These are phyloP conservation scores for Fusarium floridanum DNA, from an alignment of 2,329 filamentous ascomycete species.

Conservation along the genomic window DNA sequence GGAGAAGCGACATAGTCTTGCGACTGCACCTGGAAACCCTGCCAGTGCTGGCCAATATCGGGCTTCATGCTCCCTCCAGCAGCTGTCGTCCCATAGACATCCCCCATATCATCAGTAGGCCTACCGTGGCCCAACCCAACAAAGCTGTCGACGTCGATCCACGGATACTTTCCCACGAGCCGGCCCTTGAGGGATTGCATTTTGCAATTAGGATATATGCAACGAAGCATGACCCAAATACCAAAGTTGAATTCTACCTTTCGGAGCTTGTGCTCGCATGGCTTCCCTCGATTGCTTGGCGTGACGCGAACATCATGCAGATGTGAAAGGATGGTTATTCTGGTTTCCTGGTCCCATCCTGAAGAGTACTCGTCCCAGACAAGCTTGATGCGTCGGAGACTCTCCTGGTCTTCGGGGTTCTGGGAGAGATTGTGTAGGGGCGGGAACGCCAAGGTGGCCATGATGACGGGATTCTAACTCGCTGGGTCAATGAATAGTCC, in stretches of 20 bases:
- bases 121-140: not conserved
- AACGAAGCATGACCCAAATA: conserved; percentile 17
- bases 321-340: not conserved
- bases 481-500: not conserved
- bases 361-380: not conserved
- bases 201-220: conserved; percentile 8
- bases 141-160: conserved; percentile 6
- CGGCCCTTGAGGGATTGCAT: not conserved
- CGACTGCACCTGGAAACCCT: not conserved
- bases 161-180: conserved; percentile 12
- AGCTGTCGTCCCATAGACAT: not conserved
- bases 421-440: conserved; percentile 1
- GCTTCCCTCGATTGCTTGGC: not conserved
- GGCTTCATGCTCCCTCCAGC: not conserved
- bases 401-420: conserved; percentile 11
- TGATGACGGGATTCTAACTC: not conserved
- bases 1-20: not conserved
- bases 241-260: conserved; percentile 10
- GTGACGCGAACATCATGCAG: not conserved
- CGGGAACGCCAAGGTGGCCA: not conserved
- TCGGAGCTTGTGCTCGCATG: conserved; percentile 14
- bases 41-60: not conserved
- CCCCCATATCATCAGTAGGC: not conserved
- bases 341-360: conserved; percentile 3
- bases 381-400: conserved; percentile 5